A percentile compares a stretch with the other conserved stretches of the same genome.
Conservation (phyloP, 257 asterid genomes). For the Solanum sejunctum region DNA sequence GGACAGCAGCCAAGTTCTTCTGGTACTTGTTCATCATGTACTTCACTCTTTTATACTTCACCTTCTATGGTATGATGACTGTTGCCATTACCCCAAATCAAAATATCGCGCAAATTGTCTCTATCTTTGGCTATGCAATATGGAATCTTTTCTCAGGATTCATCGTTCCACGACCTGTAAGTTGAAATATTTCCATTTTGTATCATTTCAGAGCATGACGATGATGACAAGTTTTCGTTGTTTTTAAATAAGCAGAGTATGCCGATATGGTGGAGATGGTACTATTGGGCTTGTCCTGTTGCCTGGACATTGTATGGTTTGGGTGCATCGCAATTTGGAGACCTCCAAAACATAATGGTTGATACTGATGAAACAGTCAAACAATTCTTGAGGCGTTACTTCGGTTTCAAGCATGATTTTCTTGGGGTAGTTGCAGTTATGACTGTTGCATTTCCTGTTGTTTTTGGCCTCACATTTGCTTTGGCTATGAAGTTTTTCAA, state of each 20-base stretch:
- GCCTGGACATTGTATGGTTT: slow-evolving; percentile 61
- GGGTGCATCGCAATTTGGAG: slow-evolving; percentile 50
- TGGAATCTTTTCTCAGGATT: slow-evolving; percentile 80
- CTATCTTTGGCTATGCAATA: slow-evolving; percentile 28
- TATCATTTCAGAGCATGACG: not conserved
- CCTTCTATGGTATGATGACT: slow-evolving; percentile 72
- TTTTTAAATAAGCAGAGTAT: slow-evolving; percentile 29
- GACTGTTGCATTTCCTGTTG: slow-evolving; percentile 11
- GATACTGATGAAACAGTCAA: slow-evolving; percentile 8
- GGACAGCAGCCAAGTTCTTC: slow-evolving; percentile 53
- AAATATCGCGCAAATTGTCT: slow-evolving; percentile 45
- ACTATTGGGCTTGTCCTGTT: slow-evolving; percentile 55
- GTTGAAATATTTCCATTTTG: not conserved
- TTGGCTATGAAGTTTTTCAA: slow-evolving; percentile 33
- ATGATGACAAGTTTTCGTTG: not conserved
- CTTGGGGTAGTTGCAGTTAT: slow-evolving; percentile 31
- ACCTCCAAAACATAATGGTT: not conserved
- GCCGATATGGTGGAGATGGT: slow-evolving; percentile 87
- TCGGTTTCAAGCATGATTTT: slow-evolving; percentile 41
- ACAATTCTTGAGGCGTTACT: slow-evolving; percentile 30
- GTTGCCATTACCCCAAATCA: slow-evolving; percentile 65
- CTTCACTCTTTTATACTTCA: slow-evolving; percentile 54
- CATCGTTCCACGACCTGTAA: slow-evolving; percentile 64
- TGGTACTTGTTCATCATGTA: slow-evolving; percentile 61
- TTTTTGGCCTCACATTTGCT: slow-evolving; percentile 37